Percentiles rank a stretch among this genome's conserved stretches.
These are phyloP conservation scores for Globisporangium irregulare DNA, from an alignment of 352 stramenopile genomes.

Conservation along the genomic window DNA sequence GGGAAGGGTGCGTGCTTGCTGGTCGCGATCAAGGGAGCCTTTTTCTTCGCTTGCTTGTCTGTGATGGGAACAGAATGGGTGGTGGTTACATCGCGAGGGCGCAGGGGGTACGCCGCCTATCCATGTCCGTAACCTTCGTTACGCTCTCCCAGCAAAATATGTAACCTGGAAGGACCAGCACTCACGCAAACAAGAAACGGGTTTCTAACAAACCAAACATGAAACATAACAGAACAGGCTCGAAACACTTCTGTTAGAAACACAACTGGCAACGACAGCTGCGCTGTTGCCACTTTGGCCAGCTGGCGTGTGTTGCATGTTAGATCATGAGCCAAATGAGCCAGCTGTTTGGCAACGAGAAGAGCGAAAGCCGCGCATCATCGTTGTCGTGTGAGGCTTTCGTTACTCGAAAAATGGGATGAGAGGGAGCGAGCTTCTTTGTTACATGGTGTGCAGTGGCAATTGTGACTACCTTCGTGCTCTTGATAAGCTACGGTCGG, in stretches of 20 bases:
- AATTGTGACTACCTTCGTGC: too few species aligned
- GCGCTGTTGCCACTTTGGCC: not conserved
- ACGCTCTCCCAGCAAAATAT: not conserved
- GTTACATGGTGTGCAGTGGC: not conserved
- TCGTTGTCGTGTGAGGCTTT: not conserved
- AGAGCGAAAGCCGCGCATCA: not conserved
- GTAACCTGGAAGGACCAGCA: not conserved
- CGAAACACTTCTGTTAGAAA: not conserved
- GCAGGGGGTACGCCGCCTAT: not conserved
- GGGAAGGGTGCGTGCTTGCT: not conserved
- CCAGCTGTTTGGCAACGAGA: not conserved
- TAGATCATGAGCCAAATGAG: not conserved
- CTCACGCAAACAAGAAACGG: not conserved
- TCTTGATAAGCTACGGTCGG: not conserved
- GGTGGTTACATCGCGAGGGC: constrained; percentile 11
- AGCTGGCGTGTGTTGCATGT: not conserved
- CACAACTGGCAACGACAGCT: not conserved
- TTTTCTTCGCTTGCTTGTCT: not conserved
- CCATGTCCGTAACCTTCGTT: not conserved
- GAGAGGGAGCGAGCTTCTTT: not conserved
- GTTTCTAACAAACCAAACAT: not conserved
- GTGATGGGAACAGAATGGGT: constrained; percentile 11
- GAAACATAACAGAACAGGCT: not conserved
- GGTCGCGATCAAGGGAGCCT: not conserved
- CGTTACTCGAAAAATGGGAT: not conserved